Base-by-base conservation (phyloP, 1,139 yeast species). In the Lodderomyces margitis region DNA sequence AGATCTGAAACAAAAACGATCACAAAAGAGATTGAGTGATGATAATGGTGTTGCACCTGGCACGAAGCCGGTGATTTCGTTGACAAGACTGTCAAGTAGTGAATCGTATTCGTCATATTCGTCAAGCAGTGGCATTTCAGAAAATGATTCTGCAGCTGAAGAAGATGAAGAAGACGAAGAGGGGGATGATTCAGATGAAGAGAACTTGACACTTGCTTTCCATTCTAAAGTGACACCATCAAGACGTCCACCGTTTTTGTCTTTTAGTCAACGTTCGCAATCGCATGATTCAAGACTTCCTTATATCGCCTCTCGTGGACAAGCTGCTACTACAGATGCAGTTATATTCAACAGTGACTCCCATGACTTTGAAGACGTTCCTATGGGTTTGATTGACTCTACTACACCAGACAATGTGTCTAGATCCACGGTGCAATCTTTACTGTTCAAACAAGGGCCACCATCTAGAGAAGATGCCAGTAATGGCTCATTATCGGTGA, bases 131-230 rank as follows among this genome's bases (percentile, higher is more conserved):
- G 46, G 46, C 3, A 32, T 42, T 16, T 36, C 46, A 8, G 41
- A 35, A 14, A 38, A 43, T 21, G 45, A 48, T 4, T 37, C 45
- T 15, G 39, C 46, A 5, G 39, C 43, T 31, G 40, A 46, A 14
- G 45, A 40, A 8, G 42, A 45, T 36, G 40, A 45, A n/a, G 42
- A 38, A 10, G 45, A 47, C 15, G 54, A 49, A 16, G 61, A 53
- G 11, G 59, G 50, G 12, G 58, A 60, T 19, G 66, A 62, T 20
- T 72, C 64, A 6, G 66, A 64, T 41, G 76, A 65, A 37, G 75
- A 65, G 38, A 76, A 79, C 50, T 58, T 80, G 46, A 78, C 82
- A 0, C 62, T 80, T 27, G 80, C 78, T 10, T 74, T 79, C 48
- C 66, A 76, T 2, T 68, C 75, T 2, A 69, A 72, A 46, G 62